A percentile compares a stretch with the other conserved stretches of the same genome.
These are phyloP conservation scores for Prunus mongolica DNA, from an alignment of 306 rosid genomes.

Conservation along the genomic window DNA sequence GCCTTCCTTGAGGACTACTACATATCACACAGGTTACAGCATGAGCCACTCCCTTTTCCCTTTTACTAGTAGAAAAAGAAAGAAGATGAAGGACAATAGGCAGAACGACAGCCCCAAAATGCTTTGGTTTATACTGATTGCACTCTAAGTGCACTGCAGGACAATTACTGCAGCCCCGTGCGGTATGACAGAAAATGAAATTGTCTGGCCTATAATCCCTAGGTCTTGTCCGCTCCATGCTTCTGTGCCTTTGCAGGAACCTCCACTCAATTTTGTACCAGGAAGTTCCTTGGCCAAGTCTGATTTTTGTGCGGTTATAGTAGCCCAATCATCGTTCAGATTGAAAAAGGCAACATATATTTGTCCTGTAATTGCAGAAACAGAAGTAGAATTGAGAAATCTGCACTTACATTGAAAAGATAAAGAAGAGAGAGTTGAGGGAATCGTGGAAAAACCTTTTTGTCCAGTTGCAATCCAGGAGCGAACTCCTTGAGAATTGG, in stretches of 20 bases:
- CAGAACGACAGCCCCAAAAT: neutral
- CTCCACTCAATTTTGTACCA: constrained; percentile 15
- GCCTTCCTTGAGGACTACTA: neutral
- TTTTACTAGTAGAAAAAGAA: neutral
- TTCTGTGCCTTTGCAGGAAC: constrained; percentile 48
- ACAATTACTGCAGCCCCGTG: constrained; percentile 68
- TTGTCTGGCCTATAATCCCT: constrained; percentile 18
- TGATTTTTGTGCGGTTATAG: constrained; percentile 40
- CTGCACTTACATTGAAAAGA: neutral
- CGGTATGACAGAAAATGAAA: constrained; percentile 39
- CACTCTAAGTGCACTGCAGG: constrained; percentile 31
- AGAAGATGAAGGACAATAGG: neutral
- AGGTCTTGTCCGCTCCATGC: constrained; percentile 59
- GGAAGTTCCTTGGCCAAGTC: constrained; percentile 48
- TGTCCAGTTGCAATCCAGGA: constrained; percentile 88
- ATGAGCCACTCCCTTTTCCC: neutral
- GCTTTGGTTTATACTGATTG: neutral
- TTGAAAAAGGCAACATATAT: constrained; percentile 74
- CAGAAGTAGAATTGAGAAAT: neutral
- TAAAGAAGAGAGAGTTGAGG: neutral
- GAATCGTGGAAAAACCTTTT: constrained; percentile 34
- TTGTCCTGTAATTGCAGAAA: constrained; percentile 43
- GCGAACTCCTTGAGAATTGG: constrained; percentile 44
- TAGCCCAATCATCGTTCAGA: constrained; percentile 33
- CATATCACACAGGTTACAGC: neutral